These are phyloP conservation scores for Corymbia calophylla DNA, from an alignment of 441 rosid species.

Conservation along the genomic window DNA sequence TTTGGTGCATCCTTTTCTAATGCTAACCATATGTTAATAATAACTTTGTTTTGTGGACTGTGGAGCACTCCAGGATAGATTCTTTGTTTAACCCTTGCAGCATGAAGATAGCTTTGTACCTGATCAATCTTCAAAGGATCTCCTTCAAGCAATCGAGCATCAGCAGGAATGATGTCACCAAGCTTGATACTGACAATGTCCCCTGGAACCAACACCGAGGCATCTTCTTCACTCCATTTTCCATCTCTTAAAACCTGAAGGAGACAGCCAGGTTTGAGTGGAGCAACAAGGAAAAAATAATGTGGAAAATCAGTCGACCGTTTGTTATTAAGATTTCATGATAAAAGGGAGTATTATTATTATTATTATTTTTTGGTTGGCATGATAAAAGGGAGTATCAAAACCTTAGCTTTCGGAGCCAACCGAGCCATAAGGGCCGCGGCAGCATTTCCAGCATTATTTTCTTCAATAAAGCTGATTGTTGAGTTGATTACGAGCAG, in stretches of 20 bases:
- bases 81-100: background rate
- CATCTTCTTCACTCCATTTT: constrained; percentile 37
- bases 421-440: constrained; percentile 68
- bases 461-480: constrained; percentile 57
- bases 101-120: constrained; percentile 1
- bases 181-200: constrained; percentile 32
- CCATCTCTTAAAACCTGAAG: constrained; percentile 27
- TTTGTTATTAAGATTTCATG: background rate
- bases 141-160: constrained; percentile 36
- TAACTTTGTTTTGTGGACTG: background rate
- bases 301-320: background rate
- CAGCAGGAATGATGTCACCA: constrained; percentile 36
- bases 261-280: background rate
- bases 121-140: constrained; percentile 42
- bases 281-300: background rate
- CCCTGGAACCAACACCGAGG: constrained; percentile 38
- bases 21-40: background rate
- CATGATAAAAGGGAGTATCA: background rate
- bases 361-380: too few relatives aligned
- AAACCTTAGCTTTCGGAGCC: constrained; percentile 54
- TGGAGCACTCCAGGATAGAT: background rate
- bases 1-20: background rate
- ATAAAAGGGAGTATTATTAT: background rate
- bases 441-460: constrained; percentile 66
- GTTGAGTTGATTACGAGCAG: constrained; percentile 50